phyloP scores from a whole-genome alignment of 257 asterid genomes.

The Solanum tarijense region DNA sequence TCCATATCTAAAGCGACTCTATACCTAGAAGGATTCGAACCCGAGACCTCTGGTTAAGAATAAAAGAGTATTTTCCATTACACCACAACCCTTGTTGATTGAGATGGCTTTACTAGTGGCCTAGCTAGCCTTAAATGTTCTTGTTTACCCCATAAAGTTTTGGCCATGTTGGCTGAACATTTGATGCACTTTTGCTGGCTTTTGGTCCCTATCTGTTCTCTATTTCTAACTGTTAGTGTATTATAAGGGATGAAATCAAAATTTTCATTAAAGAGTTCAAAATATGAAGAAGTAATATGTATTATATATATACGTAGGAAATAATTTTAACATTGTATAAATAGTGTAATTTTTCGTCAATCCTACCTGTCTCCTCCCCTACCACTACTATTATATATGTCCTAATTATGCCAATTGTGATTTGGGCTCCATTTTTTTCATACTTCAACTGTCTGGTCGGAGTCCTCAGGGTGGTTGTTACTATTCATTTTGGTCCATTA shows the following conservation, averaged over 20 bases:
- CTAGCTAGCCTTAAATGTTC: background rate
- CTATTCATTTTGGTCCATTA: background rate
- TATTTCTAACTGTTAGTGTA: background rate
- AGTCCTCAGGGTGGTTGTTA: background rate
- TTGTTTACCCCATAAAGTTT: background rate
- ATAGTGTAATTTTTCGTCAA: background rate
- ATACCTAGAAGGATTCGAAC: rapidly evolving
- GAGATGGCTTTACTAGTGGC: background rate
- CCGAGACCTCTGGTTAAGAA: rapidly evolving
- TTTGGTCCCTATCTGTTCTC: background rate
- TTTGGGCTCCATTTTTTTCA: background rate
- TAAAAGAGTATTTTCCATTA: rapidly evolving
- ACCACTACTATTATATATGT: background rate
- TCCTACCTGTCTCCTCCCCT: rapidly evolving
- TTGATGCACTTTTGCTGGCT: background rate
- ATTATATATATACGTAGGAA: background rate
- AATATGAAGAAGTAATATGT: background rate
- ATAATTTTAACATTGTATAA: background rate
- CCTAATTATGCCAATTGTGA: background rate
- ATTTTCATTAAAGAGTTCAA: background rate
- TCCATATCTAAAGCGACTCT: no score
- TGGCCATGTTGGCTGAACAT: background rate
- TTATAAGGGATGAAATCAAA: rapidly evolving
- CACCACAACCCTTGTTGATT: background rate
- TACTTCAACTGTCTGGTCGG: background rate